Base-by-base conservation (phyloP, 1,284 basidiomycete species). In the Rugosomyces carneus region DNA sequence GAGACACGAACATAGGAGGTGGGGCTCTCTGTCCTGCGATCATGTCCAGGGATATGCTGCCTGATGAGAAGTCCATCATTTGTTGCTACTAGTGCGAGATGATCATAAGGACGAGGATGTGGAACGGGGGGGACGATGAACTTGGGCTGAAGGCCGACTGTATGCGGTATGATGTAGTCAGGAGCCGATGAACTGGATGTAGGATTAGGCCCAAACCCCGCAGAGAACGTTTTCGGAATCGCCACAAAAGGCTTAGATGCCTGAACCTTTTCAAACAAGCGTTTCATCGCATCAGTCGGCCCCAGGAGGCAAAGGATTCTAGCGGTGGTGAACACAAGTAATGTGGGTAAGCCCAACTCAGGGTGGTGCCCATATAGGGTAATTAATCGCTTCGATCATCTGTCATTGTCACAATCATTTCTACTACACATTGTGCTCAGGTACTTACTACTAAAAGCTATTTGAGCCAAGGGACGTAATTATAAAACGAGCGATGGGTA, bases 101-200 rank as follows among this genome's bases (percentile, higher is more conserved):
- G 71, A 43, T 82, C 78, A 57, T 89, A 68, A 6, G 87, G 84
- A 55, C 75, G 76, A 20, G 85, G 85, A 59, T 88, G 83, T 10
- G 81, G 82, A 6, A 84, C 61, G 0, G 86, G 74, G 3, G 84
- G 81, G 20, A 85, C 67, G 44, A 72, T 63, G 51, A 78, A 73
- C 62, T 76, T 80, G 1, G 81, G 84, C 40, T 76, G 78, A n/a
- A 86, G 53, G 54, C 49, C 51, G 10, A 45, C 45, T 21, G 39
- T 29, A 20, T 45, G 48, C 15, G 45, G 32, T 7, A 29, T 20
- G 35, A 39, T 38, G 13, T 42, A 49, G 4, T 29, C 37, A 19
- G 48, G 51, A 40, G 37, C 37, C 15, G 45, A 46, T 13, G 51
- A 34, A 27, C 35, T 26, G 3, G 43, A 32, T 2, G 35, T 45